Evolutionary conservation across 257 asterid species (phyloP).

Genomic region (Gentiana macrophylla): DNA sequence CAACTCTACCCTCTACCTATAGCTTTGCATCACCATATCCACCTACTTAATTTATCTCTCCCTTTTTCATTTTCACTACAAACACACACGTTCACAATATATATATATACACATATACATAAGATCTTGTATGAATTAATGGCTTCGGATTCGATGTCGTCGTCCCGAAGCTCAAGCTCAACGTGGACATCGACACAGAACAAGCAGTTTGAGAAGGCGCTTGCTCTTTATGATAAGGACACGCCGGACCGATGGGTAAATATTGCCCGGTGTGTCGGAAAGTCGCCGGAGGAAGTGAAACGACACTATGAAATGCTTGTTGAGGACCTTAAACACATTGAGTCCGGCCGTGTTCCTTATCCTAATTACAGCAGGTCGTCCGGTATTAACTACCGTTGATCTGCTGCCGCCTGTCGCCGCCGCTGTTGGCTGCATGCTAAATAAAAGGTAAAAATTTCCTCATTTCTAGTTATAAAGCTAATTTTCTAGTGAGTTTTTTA

Average conservation of each 20-base stretch:
- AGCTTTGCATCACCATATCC: too few relatives aligned
- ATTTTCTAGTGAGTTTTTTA: too few relatives aligned
- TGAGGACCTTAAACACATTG: conserved; percentile 65
- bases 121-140: conserved; percentile 9
- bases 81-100: neutral
- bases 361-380: conserved; percentile 37
- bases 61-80: neutral
- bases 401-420: too few relatives aligned
- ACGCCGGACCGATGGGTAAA: conserved; percentile 77
- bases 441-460: too few relatives aligned
- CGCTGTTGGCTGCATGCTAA: too few relatives aligned
- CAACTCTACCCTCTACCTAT: neutral
- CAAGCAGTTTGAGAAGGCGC: conserved; percentile 60
- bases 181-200: conserved; percentile 53
- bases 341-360: conserved; percentile 54
- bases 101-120: neutral
- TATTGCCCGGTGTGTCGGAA: conserved; percentile 53
- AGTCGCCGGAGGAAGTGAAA: conserved; percentile 59
- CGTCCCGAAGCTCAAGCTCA: conserved; percentile 22
- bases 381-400: conserved; percentile 11
- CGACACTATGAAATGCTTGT: conserved; percentile 57
- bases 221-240: conserved; percentile 54
- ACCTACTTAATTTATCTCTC: conserved; percentile 3
- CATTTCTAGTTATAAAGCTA: too few relatives aligned
- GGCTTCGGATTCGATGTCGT: conserved; percentile 47